Evolutionary conservation across 23 red algal species (phyloP).

Genomic region (Gracilaria vermiculophylla): DNA sequence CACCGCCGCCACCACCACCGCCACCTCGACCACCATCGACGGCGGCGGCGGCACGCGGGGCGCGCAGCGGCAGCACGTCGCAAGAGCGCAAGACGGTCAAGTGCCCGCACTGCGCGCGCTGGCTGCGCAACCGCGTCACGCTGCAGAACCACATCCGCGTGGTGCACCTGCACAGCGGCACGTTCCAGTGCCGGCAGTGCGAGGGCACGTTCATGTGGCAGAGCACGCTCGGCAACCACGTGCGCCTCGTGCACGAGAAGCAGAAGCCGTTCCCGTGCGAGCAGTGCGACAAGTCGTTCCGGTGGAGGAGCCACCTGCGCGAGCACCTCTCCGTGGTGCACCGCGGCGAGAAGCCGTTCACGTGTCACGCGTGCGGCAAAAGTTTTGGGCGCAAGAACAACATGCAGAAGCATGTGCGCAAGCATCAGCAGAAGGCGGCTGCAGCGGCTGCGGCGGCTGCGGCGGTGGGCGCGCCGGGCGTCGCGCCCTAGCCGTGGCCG

Average conservation of each 20-base stretch:
- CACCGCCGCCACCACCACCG: background rate
- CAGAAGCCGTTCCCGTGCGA: slow-evolving; percentile 43
- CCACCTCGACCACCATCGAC: background rate
- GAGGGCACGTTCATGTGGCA: slow-evolving; percentile 53
- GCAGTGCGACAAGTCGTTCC: slow-evolving; percentile 32
- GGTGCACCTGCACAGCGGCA: slow-evolving; percentile 46
- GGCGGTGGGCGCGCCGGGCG: background rate
- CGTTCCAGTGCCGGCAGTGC: slow-evolving; percentile 42
- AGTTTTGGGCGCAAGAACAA: slow-evolving; percentile 65
- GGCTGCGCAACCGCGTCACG: slow-evolving; percentile 51
- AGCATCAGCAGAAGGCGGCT: slow-evolving; percentile 22
- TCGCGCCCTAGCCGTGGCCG: too few species aligned
- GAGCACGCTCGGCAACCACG: slow-evolving; percentile 58
- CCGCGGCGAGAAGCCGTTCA: slow-evolving; percentile 60
- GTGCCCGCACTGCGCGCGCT: slow-evolving; percentile 21
- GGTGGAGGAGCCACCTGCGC: slow-evolving; percentile 57
- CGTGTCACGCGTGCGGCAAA: slow-evolving; percentile 52
- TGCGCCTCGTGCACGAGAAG: slow-evolving; percentile 53
- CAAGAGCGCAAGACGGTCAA: slow-evolving; percentile 19
- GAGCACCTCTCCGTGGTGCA: slow-evolving; percentile 59
- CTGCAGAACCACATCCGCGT: slow-evolving; percentile 68
- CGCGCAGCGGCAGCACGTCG: background rate
- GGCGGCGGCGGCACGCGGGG: background rate
- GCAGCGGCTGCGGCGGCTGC: background rate
- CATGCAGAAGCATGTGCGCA: slow-evolving; percentile 53